Evolutionary conservation across 352 stramenopile species (phyloP), one percentile per base, ranked within the genome.

Genomic region (Blastocystis sp.): DNA sequence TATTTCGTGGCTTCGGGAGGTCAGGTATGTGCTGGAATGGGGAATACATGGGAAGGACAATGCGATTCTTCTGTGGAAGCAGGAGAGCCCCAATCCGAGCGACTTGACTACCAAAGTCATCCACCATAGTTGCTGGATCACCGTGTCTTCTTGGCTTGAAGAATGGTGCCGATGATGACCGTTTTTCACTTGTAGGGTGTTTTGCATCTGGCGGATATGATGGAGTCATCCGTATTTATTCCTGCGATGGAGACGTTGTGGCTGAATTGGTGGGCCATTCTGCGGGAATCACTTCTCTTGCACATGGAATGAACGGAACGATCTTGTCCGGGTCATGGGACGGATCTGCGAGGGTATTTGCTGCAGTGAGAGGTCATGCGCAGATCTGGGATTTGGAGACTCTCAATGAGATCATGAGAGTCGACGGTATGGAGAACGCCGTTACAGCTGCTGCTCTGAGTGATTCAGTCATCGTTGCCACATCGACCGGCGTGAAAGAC

Each of bases 61-160:
- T 28, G 14, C 74, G 38, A 84, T 84, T 45, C 56, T 84, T 48
- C 74, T 84, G 14, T 84, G 74, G 74, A 84, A 84, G 48, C 56
- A 23, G 2, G 10, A 21, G 11, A 38, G 34, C 4, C 11, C 21
- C 0, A 59, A 45, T 69, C 11, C 21, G 14, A 60, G 10, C 53
- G 40, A 56, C n/a, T 67, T 70, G n/a, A n/a, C 56, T 21, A 53
- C 48, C 17, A 84, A 84, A 43, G 41, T 56, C 7, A 84, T 84
- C 14, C 74, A 84, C 60, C 74, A 84, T 59, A 84, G 74, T 84
- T 84, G 74, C 34, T 84, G 74, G 74, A 84, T 84, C 48, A 84
- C 74, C 11, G n/a, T 84, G 74, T 69, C 28, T 84, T 4, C 41
- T 84, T 48, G 74, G 52, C 45, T 52, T 84, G 10, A 41, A 19